Evolutionary conservation across 768 basidiomycete genomes (phyloP).

Genomic region (Kwoniella mangroviensis): DNA sequence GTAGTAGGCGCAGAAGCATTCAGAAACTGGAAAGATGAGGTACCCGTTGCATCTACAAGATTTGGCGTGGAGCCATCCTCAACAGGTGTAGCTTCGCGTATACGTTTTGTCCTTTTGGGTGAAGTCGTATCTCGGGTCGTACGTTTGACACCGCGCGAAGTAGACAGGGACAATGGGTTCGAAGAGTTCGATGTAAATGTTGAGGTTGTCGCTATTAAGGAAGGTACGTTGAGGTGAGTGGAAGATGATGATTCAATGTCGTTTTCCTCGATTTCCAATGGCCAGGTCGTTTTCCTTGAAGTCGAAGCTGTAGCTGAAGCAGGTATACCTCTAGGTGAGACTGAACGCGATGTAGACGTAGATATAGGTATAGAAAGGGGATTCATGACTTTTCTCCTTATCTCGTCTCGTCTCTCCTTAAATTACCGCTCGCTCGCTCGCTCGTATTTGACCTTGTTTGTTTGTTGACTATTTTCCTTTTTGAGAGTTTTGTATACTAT

Average conservation of each 20-base stretch:
- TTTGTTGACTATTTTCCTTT: background rate
- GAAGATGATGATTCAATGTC: background rate
- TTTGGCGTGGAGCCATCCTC: slow-evolving; percentile 3
- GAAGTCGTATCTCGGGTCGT: background rate
- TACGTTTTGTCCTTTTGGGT: slow-evolving; percentile 8
- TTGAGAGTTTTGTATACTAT: background rate
- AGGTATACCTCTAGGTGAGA: background rate
- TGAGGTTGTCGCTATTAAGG: background rate
- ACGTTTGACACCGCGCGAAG: background rate
- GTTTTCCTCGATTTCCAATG: background rate
- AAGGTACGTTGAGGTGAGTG: background rate
- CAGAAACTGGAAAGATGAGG: background rate
- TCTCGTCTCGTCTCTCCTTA: no score
- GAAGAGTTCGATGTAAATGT: background rate
- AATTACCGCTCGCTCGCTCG: no score
- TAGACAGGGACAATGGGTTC: background rate
- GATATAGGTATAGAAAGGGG: no score
- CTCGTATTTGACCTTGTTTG: background rate
- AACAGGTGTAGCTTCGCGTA: slow-evolving; percentile 20
- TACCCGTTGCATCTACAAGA: background rate
- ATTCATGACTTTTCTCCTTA: no score
- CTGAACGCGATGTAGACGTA: no score
- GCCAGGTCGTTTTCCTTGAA: slow-evolving; percentile 6
- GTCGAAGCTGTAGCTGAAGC: background rate
- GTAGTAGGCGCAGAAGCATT: slow-evolving; percentile 26